Evolutionary conservation across 2,329 filamentous ascomycete genomes (phyloP).

Genomic region (Beauveria asiatica): DNA sequence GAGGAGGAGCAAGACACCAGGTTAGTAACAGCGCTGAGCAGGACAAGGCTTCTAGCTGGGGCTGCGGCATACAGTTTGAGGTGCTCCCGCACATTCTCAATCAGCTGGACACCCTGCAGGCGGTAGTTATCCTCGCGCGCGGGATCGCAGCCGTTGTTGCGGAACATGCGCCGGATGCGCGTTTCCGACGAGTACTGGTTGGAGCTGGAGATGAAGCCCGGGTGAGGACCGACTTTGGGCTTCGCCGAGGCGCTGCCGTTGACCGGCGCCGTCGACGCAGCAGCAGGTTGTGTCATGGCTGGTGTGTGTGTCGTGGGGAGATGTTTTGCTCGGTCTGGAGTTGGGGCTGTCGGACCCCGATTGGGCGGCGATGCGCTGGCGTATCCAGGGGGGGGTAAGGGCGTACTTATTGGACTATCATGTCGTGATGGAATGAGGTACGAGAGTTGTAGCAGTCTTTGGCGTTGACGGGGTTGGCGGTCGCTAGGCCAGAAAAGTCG

Average conservation of each 20-base stretch:
- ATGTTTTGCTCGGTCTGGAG: no score
- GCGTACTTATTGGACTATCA: neutral
- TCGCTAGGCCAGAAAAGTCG: neutral
- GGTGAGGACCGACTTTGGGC: conserved; percentile 31
- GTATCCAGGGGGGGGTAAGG: neutral
- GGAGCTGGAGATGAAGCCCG: conserved; percentile 40
- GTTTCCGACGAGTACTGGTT: conserved; percentile 76
- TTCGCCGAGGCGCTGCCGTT: conserved; percentile 6
- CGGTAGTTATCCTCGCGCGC: conserved; percentile 73
- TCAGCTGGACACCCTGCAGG: conserved; percentile 79
- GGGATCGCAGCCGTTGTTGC: conserved; percentile 60
- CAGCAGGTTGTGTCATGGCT: conserved; percentile 2
- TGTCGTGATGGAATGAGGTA: neutral
- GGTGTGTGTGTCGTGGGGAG: neutral
- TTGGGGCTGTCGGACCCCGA: neutral
- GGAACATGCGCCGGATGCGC: conserved; percentile 64
- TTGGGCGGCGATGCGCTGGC: neutral
- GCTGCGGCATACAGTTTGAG: conserved; percentile 60
- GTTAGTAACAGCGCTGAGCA: neutral
- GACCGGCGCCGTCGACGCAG: conserved; percentile 1
- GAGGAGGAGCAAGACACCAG: neutral
- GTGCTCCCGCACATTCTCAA: conserved; percentile 72
- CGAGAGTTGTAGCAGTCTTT: neutral
- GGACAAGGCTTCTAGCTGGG: neutral
- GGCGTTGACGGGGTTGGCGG: neutral